These are phyloP conservation scores for Pulveroboletus sp. DNA, from an alignment of 768 basidiomycete genomes.

Conservation along the genomic window DNA sequence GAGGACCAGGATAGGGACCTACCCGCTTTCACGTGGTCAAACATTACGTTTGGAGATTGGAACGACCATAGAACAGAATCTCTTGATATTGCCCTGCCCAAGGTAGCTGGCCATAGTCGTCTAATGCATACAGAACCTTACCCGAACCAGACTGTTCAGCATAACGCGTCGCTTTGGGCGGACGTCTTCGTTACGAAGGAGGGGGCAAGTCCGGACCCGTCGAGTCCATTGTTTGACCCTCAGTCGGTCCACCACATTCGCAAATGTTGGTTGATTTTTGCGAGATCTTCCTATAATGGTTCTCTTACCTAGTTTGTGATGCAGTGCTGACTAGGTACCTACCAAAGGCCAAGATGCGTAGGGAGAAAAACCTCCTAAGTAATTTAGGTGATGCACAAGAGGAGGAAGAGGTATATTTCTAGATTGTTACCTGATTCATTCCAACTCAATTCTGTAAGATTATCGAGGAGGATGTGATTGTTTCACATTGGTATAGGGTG, in stretches of 20 bases:
- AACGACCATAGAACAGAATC: conserved; percentile 53
- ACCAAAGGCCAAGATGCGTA: conserved; percentile 65
- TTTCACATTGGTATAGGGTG: conserved; percentile 82
- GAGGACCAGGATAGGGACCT: conserved; percentile 47
- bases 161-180: conserved; percentile 79
- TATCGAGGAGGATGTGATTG: conserved; percentile 52
- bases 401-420: conserved; percentile 43
- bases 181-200: conserved; percentile 73
- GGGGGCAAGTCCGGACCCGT: conserved; percentile 61
- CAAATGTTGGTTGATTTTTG: conserved; percentile 51
- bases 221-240: conserved; percentile 46
- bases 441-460: conserved; percentile 16
- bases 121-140: conserved; percentile 4
- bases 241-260: conserved; percentile 63
- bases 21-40: conserved; percentile 71
- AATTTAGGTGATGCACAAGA: conserved; percentile 36
- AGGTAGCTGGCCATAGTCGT: conserved; percentile 39
- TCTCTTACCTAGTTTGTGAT: conserved; percentile 1
- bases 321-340: conserved; percentile 85
- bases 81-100: conserved; percentile 60
- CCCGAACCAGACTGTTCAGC: conserved; percentile 56
- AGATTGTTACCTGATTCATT: conserved; percentile 2
- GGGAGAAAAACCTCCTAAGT: conserved; percentile 75
- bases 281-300: neutral
- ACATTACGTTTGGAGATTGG: conserved; percentile 77